phyloP scores from a whole-genome alignment of 768 basidiomycete species.

The Pisolithus microcarpus region DNA sequence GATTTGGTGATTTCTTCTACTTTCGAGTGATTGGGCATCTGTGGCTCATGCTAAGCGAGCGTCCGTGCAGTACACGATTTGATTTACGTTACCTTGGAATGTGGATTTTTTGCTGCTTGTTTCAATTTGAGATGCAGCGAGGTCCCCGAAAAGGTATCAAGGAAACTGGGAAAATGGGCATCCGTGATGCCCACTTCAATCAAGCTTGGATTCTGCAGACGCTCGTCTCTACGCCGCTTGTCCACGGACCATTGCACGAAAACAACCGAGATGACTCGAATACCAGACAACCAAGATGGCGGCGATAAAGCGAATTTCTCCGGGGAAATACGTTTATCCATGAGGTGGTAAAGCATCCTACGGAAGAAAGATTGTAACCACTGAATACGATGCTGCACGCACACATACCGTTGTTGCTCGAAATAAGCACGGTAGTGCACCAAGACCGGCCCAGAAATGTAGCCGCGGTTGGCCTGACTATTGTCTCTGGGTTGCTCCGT shows the following conservation, averaged over 20 bases:
- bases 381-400: neutral
- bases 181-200: slow-evolving; percentile 40
- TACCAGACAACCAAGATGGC: slow-evolving; percentile 26
- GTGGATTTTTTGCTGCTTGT: slow-evolving; percentile 6
- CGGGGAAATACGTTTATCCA: slow-evolving; percentile 16
- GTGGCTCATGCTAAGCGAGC: neutral
- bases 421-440: slow-evolving; percentile 33
- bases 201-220: slow-evolving; percentile 26
- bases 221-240: slow-evolving; percentile 21
- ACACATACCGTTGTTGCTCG: slow-evolving; percentile 40
- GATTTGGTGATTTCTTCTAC: slow-evolving; percentile 7
- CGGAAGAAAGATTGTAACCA: neutral
- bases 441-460: slow-evolving; percentile 15
- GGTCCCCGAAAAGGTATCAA: slow-evolving; percentile 9
- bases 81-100: slow-evolving; percentile 11
- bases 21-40: slow-evolving; percentile 16
- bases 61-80: neutral
- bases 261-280: slow-evolving; percentile 31
- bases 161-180: slow-evolving; percentile 22
- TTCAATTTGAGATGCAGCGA: slow-evolving; percentile 16
- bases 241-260: slow-evolving; percentile 32
- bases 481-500: slow-evolving; percentile 22
- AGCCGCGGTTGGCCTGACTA: slow-evolving; percentile 38
- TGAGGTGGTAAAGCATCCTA: slow-evolving; percentile 29
- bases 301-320: slow-evolving; percentile 27